phyloP scores from a whole-genome alignment of 192 early-diverging fungal genomes.

The Coemansia aciculifera region DNA sequence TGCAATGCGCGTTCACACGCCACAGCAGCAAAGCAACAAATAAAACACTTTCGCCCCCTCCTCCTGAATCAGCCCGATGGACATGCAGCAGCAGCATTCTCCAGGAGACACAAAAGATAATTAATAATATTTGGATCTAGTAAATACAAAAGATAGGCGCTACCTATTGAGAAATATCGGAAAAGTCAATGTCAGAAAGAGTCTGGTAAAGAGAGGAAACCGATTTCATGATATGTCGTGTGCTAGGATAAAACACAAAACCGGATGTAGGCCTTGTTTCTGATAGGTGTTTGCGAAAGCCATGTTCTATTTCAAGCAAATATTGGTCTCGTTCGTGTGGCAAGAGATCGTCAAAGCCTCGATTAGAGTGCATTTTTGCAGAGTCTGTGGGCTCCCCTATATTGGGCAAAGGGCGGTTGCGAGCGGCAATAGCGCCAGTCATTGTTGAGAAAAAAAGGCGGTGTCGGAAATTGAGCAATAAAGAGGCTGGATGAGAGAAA shows the following conservation, averaged over 20 bases:
- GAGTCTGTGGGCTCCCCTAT: not conserved
- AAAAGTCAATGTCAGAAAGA: conserved; percentile 8
- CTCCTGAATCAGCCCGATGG: not conserved
- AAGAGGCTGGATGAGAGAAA: not conserved
- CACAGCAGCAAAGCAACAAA: not conserved
- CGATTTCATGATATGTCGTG: conserved; percentile 1
- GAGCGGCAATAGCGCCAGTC: not conserved
- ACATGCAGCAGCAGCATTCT: not conserved
- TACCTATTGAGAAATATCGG: not conserved
- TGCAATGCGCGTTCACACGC: not conserved
- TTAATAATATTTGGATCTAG: not conserved
- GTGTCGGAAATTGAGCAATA: not conserved
- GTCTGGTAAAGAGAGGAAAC: not conserved
- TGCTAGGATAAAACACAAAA: conserved; percentile 9
- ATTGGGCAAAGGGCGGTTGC: not conserved
- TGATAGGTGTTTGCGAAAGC: conserved; percentile 2
- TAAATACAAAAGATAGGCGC: not conserved
- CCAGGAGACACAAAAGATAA: not conserved
- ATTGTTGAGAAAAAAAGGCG: not conserved
- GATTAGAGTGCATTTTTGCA: not conserved
- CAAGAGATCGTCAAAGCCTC: conserved; percentile 1
- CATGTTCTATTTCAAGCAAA: not conserved
- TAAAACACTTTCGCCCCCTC: not conserved
- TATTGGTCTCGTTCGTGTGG: conserved; percentile 4
- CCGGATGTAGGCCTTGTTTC: not conserved